These are phyloP conservation scores for Phytophthora capsici DNA, from an alignment of 352 stramenopile species.

Conservation along the genomic window DNA sequence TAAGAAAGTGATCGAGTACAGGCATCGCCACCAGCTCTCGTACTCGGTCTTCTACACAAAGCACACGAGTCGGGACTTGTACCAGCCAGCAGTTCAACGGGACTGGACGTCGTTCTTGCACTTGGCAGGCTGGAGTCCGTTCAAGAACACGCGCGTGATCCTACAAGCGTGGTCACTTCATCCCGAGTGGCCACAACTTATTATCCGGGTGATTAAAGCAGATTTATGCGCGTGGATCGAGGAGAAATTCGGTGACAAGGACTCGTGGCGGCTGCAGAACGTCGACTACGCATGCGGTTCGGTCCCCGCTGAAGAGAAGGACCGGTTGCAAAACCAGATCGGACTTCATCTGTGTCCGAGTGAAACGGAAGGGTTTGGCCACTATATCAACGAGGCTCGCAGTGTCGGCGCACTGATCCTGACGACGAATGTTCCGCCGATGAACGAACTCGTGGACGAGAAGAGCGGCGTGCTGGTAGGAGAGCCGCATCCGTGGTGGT, in stretches of 20 bases:
- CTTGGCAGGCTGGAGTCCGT: conserved; percentile 69
- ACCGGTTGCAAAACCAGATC: conserved; percentile 75
- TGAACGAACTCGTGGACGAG: conserved; percentile 87
- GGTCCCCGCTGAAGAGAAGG: conserved; percentile 60
- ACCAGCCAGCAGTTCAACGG: conserved; percentile 52
- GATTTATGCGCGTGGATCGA: conserved; percentile 76
- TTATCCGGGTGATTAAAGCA: conserved; percentile 71
- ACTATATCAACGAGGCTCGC: conserved; percentile 89
- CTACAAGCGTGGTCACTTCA: conserved; percentile 70
- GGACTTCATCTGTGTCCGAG: conserved; percentile 80
- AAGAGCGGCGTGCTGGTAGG: conserved; percentile 76
- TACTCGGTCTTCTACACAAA: conserved; percentile 88
- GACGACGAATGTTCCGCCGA: conserved; percentile 79
- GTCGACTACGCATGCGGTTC: conserved; percentile 80
- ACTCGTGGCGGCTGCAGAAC: conserved; percentile 64
- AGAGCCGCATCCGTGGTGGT: conserved; percentile 66
- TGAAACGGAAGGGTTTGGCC: conserved; percentile 81
- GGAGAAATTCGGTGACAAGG: conserved; percentile 51
- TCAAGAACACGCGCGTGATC: conserved; percentile 84
- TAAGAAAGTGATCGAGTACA: conserved; percentile 86
- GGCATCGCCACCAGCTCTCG: conserved; percentile 70
- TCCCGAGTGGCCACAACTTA: conserved; percentile 75
- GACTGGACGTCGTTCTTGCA: conserved; percentile 84
- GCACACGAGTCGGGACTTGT: conserved; percentile 81
- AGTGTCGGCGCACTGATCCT: conserved; percentile 76